Conservation (phyloP, 306 rosid species). For the Cajanus cajan region DNA sequence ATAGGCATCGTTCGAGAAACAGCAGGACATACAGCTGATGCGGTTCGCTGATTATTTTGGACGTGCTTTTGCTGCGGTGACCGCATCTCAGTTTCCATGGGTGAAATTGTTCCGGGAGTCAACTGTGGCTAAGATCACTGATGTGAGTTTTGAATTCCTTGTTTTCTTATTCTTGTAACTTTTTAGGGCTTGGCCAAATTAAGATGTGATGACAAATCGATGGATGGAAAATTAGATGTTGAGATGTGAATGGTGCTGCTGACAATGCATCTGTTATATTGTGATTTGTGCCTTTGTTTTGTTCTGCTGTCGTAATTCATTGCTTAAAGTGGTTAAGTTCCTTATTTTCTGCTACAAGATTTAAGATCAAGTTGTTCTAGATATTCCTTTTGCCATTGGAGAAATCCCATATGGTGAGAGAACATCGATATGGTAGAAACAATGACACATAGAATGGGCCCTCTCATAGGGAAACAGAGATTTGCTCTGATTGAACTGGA, state of each 20-base stretch:
- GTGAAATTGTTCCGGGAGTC: conserved; percentile 79
- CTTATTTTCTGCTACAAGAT: not conserved
- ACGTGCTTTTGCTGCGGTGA: conserved; percentile 76
- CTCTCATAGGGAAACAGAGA: not conserved
- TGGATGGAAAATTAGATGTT: not conserved
- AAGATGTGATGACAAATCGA: not conserved
- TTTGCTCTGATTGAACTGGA: too few relatives aligned
- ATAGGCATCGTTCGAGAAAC: conserved; percentile 62
- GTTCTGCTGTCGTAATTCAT: not conserved
- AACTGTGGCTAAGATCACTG: conserved; percentile 69
- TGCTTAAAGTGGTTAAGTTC: not conserved
- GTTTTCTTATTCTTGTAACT: not conserved
- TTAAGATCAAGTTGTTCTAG: not conserved
- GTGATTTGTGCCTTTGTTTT: conserved; percentile 15
- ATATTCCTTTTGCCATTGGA: not conserved
- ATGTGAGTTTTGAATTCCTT: conserved; percentile 60
- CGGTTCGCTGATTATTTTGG: conserved; percentile 87
- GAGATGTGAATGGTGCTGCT: not conserved
- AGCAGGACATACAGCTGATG: conserved; percentile 77
- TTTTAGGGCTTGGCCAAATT: too few relatives aligned
- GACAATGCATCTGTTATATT: not conserved
- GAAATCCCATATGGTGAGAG: not conserved
- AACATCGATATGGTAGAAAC: not conserved
- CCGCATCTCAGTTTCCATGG: conserved; percentile 93
- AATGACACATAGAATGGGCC: not conserved